Base-by-base conservation (phyloP, 495 filamentous ascomycete genomes). In the Aspergillus sparsus region DNA sequence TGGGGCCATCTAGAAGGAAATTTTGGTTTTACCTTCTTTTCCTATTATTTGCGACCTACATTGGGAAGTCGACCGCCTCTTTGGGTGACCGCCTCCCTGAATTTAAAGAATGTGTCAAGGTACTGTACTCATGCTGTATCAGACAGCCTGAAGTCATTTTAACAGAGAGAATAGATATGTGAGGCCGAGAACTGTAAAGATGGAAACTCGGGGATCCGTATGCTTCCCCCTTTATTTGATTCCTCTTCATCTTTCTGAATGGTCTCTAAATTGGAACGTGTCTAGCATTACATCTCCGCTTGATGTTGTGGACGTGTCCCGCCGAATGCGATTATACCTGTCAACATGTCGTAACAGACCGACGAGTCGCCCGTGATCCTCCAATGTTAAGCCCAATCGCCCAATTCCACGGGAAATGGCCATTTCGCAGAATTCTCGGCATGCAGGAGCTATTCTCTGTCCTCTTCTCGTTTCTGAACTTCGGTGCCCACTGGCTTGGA, bases 371-470 rank as follows among this genome's bases (percentile, higher is more conserved):
- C 39, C 80, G 83, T 65, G 81, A 85, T 49, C 83, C 84, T 34
- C 85, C 85, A 12, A 82, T 84, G 74, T 71, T 82, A 42, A 77
- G 82, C 33, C 83, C 89, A 4, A 71, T 96, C 32, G 86, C 93
- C 41, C 94, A 98, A 77, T 98, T 90, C 80, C 93, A 98, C 79
- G 94, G 95, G n/a, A 98, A 98, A 84, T 98, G 94, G 94, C 94
- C 94, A 33, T 98, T 98, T 80, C 79, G 83, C 62, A 87, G 94
- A 60, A 80, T 97, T 60, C 73, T 96, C 15, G 94, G 94, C 66
- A 87, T 97, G 77, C 94, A 98, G 77, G 94, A 98, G 78, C 91
- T 93, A 61, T 90, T 90, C 74, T 90, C 86, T 35, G 94, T 98
- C 55, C 78, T 98, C 61, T 98, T 98, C 82, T 94, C 90, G 63